Evolutionary conservation across 139 green algal species (phyloP).

Genomic region (Astrephomene gubernaculifera): DNA sequence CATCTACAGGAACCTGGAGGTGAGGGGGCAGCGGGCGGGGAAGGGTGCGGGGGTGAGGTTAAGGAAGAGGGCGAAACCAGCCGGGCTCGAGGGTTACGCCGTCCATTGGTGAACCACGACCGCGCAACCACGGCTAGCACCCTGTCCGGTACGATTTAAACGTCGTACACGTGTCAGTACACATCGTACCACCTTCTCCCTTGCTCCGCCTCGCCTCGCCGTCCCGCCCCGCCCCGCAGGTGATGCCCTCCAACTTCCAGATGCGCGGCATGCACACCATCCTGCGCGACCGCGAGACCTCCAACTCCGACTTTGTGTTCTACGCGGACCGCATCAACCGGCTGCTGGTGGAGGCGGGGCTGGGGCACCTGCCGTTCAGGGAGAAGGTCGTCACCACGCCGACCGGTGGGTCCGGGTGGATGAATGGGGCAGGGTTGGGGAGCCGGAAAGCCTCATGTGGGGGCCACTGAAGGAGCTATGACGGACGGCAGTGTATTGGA

Average conservation of each 20-base stretch:
- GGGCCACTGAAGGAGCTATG: too few relatives aligned
- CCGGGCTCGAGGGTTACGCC: too few relatives aligned
- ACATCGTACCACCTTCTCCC: not conserved
- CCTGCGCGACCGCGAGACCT: constrained; percentile 86
- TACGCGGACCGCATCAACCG: constrained; percentile 75
- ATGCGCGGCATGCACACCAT: constrained; percentile 98
- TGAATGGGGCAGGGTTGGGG: too few relatives aligned
- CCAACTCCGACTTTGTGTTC: constrained; percentile 96
- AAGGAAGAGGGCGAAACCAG: not conserved
- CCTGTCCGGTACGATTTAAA: too few relatives aligned
- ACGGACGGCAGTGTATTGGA: too few relatives aligned
- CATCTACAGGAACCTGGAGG: constrained; percentile 92
- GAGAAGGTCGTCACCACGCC: constrained; percentile 93
- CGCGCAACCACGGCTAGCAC: too few relatives aligned
- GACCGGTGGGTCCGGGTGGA: constrained; percentile 59
- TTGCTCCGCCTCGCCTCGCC: not conserved
- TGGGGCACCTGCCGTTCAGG: constrained; percentile 94
- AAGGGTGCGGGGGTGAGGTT: not conserved
- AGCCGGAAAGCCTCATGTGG: too few relatives aligned
- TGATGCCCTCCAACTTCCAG: constrained; percentile 95
- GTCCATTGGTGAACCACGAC: too few relatives aligned
- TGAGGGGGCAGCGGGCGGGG: not conserved
- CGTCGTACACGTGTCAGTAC: too few relatives aligned
- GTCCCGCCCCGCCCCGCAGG: constrained; percentile 36
- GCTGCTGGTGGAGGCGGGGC: constrained; percentile 86